A percentile compares a stretch with the other conserved stretches of the same genome.
phyloP scores from a whole-genome alignment of 495 filamentous ascomycete genomes.

The Neurospora discreta region DNA sequence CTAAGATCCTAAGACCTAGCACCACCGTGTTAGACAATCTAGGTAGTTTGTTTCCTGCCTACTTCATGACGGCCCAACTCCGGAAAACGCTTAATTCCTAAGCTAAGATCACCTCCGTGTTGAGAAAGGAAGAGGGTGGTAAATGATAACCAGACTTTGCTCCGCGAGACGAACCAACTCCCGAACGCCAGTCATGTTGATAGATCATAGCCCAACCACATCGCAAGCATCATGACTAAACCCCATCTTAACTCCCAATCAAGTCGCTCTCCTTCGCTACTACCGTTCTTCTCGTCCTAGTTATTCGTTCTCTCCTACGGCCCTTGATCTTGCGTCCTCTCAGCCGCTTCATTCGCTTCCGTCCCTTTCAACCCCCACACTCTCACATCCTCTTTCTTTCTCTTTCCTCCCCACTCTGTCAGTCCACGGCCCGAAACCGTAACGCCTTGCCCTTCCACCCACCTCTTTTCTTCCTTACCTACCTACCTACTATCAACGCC shows the following conservation, averaged over 20 bases:
- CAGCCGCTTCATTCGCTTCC: background rate
- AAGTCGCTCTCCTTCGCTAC: background rate
- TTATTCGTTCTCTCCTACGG: background rate
- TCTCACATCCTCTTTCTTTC: background rate
- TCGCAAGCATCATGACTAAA: background rate
- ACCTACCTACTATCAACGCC: slow-evolving; percentile 4
- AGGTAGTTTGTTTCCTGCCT: background rate
- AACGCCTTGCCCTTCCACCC: background rate
- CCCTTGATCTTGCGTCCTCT: background rate
- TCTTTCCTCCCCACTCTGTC: background rate
- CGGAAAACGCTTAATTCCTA: background rate
- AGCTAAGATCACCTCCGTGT: background rate
- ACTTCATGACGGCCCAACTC: background rate
- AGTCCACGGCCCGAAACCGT: background rate
- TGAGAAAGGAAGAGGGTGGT: background rate
- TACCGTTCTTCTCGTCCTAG: no score
- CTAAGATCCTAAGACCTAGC: background rate
- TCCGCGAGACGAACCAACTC: background rate
- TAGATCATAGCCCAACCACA: background rate
- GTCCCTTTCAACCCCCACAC: background rate
- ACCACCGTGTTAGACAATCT: background rate
- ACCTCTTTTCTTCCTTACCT: no score
- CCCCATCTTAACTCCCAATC: background rate
- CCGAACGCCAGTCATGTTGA: background rate
- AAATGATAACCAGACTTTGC: background rate